Percentiles rank a stretch among this genome's conserved stretches.
phyloP scores from a whole-genome alignment of 2,329 filamentous ascomycete genomes.

The Colletotrichum truncatum region DNA sequence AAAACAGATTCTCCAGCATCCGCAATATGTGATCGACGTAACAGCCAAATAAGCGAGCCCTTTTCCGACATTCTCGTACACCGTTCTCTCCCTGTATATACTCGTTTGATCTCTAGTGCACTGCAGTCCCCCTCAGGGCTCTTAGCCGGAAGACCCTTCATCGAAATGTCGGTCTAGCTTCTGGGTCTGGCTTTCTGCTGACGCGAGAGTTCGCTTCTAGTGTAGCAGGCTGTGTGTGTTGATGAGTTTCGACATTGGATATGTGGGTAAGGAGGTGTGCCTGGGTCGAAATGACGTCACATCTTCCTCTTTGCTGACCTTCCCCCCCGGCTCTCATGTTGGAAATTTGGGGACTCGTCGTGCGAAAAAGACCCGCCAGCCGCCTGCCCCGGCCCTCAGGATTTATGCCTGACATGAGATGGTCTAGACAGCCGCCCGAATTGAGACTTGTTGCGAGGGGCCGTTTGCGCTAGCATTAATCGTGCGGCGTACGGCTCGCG shows the following conservation, averaged over 20 bases:
- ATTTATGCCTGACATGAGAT: constrained; percentile 14
- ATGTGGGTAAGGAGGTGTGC: constrained; percentile 22
- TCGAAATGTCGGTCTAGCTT: neutral
- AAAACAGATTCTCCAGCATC: constrained; percentile 1
- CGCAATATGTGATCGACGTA: constrained; percentile 5
- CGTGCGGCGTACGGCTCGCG: neutral
- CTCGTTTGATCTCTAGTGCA: neutral
- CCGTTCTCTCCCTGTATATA: too few species aligned
- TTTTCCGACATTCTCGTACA: neutral
- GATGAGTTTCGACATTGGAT: constrained; percentile 20
- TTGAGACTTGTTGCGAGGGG: neutral
- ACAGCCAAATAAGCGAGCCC: constrained; percentile 1
- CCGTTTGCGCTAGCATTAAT: constrained; percentile 3
- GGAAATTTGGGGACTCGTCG: constrained; percentile 5
- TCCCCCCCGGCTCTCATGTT: constrained; percentile 5
- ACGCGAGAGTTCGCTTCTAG: neutral
- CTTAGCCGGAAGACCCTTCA: neutral
- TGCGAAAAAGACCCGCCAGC: neutral
- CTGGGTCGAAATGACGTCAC: constrained; percentile 22
- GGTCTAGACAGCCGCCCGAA: neutral
- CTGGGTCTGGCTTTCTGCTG: too few species aligned
- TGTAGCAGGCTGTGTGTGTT: neutral
- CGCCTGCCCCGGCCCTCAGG: neutral
- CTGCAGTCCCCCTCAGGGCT: neutral
- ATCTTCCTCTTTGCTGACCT: neutral